Evolutionary conservation across 257 asterid species (phyloP).

Genomic region (Solanum neorickii): DNA sequence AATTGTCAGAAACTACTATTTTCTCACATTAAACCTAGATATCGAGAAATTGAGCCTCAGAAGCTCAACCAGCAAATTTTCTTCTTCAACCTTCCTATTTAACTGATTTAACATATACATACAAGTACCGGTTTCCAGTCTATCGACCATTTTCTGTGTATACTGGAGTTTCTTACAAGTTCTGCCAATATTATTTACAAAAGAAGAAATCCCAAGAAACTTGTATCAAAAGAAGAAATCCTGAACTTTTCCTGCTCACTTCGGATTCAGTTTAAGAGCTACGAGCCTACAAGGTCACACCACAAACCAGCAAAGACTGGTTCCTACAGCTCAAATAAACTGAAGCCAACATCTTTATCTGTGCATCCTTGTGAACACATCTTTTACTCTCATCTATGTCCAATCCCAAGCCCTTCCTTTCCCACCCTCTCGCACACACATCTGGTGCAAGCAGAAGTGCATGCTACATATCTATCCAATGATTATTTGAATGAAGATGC

Average conservation of each 20-base stretch:
- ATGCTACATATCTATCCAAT: neutral
- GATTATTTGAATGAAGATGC: neutral
- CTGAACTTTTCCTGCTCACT: neutral
- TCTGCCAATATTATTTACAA: neutral
- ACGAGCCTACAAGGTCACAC: neutral
- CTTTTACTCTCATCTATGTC: neutral
- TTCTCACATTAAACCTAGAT: neutral
- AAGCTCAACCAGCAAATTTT: neutral
- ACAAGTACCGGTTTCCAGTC: neutral
- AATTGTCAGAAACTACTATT: neutral
- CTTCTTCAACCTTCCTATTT: neutral
- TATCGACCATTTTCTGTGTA: neutral
- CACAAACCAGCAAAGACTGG: neutral
- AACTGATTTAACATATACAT: neutral
- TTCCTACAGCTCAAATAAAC: neutral
- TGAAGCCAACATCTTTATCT: neutral
- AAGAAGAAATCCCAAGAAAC: neutral
- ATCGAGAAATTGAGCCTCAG: neutral
- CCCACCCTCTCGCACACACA: neutral
- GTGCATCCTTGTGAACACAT: neutral
- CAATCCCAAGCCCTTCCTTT: neutral
- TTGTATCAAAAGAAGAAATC: neutral
- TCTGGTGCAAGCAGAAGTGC: neutral
- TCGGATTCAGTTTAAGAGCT: neutral
- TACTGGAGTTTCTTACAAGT: neutral